Evolutionary conservation across 495 filamentous ascomycete genomes (phyloP).

Genomic region (Hyaloscypha hepaticicola): DNA sequence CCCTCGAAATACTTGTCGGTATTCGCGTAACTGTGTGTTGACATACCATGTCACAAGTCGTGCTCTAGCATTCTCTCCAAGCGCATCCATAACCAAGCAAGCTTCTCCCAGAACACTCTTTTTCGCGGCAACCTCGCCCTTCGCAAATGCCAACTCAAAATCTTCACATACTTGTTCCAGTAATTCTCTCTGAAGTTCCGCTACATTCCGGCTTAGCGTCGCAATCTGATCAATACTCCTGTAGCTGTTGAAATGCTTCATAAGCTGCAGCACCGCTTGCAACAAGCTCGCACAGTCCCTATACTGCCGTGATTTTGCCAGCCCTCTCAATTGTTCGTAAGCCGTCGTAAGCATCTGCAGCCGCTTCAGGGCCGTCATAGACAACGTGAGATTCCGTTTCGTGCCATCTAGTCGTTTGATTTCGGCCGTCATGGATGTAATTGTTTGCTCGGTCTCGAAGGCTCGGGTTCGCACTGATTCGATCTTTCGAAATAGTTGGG

Average conservation of each 20-base stretch:
- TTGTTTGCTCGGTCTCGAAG: conserved; percentile 87
- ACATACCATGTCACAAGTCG: conserved; percentile 94
- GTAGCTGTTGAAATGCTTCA: conserved; percentile 98
- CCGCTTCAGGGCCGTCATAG: conserved; percentile 96
- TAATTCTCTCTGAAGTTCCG: conserved; percentile 89
- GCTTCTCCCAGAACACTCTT: conserved; percentile 77
- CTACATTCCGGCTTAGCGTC: conserved; percentile 86
- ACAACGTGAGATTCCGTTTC: conserved; percentile 92
- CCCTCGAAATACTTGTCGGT: conserved; percentile 86
- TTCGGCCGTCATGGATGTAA: conserved; percentile 98
- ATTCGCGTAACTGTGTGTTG: conserved; percentile 94
- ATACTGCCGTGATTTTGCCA: conserved; percentile 87
- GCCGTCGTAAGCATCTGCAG: conserved; percentile 98
- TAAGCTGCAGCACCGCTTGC: conserved; percentile 94
- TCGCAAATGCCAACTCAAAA: conserved; percentile 93
- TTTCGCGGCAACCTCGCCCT: conserved; percentile 72
- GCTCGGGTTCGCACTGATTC: conserved; percentile 90
- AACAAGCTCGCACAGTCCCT: conserved; percentile 93
- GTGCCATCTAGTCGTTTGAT: conserved; percentile 97
- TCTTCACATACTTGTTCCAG: conserved; percentile 98
- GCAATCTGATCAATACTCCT: conserved; percentile 98
- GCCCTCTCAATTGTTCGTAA: conserved; percentile 87
- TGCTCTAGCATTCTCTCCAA: conserved; percentile 84
- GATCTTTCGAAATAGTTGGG: conserved; percentile 90
- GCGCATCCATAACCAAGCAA: conserved; percentile 90